Evolutionary conservation across 2,329 filamentous ascomycete species (phyloP), one percentile per base, ranked within the genome.

Genomic region (Sarocladium kiliense): DNA sequence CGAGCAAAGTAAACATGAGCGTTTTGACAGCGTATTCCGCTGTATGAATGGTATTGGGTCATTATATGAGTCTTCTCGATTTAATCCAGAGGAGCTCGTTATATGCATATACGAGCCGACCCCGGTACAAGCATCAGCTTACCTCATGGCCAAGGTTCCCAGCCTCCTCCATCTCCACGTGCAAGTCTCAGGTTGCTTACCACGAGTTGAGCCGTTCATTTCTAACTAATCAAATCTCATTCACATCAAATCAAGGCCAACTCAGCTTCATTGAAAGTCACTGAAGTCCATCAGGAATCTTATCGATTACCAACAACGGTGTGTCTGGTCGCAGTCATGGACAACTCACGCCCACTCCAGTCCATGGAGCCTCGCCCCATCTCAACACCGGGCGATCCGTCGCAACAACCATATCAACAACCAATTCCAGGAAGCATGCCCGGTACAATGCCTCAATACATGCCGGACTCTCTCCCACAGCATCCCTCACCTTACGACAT

Each of bases 291-390:
- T 19, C 36, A 19, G 30, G 44, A 49, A 18, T n/a, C n/a, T n/a
- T n/a, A n/a, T n/a, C n/a, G n/a, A n/a, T n/a, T n/a, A n/a, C n/a
- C 30, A 32, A 12, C 30, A 12, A 6, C 6, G 30, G 30, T 32
- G 30, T 32, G n/a, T 32, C 7, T 21, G 19, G 27, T 23, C 47
- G n/a, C 30, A 18, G 18, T 4, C 21, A 58, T 58, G 57, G 37
- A 37, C 32, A 39, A 32, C 51, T 45, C 53, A 9, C 32, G 16
- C 18, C 53, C 57, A 18, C 39, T 58, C 18, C 26, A 30, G 9
- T 42, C 41, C 16, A 25, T 58, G 6, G 57, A 58, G 18, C 57
- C 57, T 18, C 44, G 53, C 10, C 57, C 57, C 36, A 56, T 58
- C 10, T 57, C 56, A 30, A 25, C 55, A 23, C 49, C 50, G n/a